These are phyloP conservation scores for Aphanomyces euteiches DNA, from an alignment of 352 stramenopile genomes.

Conservation along the genomic window DNA sequence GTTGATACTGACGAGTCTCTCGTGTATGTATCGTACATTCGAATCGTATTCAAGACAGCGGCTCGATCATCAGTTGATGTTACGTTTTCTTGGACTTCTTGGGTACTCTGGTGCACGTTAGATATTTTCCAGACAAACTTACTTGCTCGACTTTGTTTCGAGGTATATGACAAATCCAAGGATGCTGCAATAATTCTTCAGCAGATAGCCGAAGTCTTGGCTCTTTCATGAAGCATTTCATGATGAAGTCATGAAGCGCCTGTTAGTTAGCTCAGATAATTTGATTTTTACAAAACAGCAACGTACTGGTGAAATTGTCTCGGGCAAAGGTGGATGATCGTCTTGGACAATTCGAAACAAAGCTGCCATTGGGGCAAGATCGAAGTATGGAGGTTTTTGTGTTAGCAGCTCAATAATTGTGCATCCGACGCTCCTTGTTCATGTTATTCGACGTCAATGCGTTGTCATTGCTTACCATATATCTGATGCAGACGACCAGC, in stretches of 20 bases:
- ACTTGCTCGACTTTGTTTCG: constrained; percentile 78
- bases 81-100: constrained; percentile 70
- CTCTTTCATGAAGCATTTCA: constrained; percentile 92
- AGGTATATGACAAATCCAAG: constrained; percentile 87
- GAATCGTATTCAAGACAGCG: constrained; percentile 82
- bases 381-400: constrained; percentile 92
- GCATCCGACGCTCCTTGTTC: constrained; percentile 75
- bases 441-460: background rate
- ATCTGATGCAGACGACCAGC: constrained; percentile 88
- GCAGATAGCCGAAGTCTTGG: constrained; percentile 73
- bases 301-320: constrained; percentile 77
- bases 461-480: constrained; percentile 63
- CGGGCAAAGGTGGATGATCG: constrained; percentile 85
- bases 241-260: constrained; percentile 89
- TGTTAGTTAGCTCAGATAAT: constrained; percentile 29
- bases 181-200: constrained; percentile 80
- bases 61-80: constrained; percentile 73
- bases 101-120: constrained; percentile 52
- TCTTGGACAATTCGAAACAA: constrained; percentile 93
- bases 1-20: constrained; percentile 9
- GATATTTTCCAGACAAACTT: background rate
- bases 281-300: background rate
- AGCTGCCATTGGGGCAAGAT: constrained; percentile 86
- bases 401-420: constrained; percentile 93
- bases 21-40: constrained; percentile 62